These are phyloP conservation scores for Tubosaeta sp. DNA, from an alignment of 768 basidiomycete genomes.

Conservation along the genomic window DNA sequence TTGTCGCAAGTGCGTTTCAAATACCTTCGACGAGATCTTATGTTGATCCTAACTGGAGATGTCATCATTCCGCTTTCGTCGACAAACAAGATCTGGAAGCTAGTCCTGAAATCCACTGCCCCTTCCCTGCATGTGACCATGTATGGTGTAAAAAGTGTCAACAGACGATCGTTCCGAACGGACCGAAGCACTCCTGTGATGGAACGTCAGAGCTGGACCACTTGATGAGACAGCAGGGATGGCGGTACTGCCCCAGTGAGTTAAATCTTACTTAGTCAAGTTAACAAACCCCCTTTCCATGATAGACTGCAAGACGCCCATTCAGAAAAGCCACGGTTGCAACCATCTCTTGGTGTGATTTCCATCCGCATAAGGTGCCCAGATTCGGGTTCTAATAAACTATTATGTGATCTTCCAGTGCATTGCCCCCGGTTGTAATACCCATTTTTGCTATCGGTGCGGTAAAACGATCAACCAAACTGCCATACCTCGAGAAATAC, in stretches of 20 bases:
- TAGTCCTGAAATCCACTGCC: slow-evolving; percentile 43
- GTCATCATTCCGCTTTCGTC: slow-evolving; percentile 46
- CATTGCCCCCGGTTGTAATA: slow-evolving; percentile 53
- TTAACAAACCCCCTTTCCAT: background rate
- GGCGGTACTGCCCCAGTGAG: slow-evolving; percentile 61
- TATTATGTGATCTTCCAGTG: slow-evolving; percentile 33
- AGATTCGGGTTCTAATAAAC: background rate
- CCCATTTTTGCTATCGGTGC: slow-evolving; percentile 53
- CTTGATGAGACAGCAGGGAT: slow-evolving; percentile 49
- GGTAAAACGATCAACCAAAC: slow-evolving; percentile 43
- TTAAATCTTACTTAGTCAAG: background rate
- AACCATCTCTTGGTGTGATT: slow-evolving; percentile 55
- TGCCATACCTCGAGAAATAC: slow-evolving; percentile 31
- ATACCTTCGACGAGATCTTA: background rate
- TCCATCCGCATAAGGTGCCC: background rate
- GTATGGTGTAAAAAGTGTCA: slow-evolving; percentile 61
- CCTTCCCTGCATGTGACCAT: slow-evolving; percentile 43
- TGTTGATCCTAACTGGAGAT: slow-evolving; percentile 34
- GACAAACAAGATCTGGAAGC: slow-evolving; percentile 45
- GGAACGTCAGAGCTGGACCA: slow-evolving; percentile 50
- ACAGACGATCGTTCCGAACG: slow-evolving; percentile 33
- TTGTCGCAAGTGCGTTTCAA: slow-evolving; percentile 45
- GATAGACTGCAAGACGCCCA: slow-evolving; percentile 44
- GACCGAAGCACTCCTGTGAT: slow-evolving; percentile 54
- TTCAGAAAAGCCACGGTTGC: slow-evolving; percentile 50